Evolutionary conservation across 306 rosid species (phyloP), one percentile per base, ranked within the genome.

Genomic region (Acacia crassicarpa): DNA sequence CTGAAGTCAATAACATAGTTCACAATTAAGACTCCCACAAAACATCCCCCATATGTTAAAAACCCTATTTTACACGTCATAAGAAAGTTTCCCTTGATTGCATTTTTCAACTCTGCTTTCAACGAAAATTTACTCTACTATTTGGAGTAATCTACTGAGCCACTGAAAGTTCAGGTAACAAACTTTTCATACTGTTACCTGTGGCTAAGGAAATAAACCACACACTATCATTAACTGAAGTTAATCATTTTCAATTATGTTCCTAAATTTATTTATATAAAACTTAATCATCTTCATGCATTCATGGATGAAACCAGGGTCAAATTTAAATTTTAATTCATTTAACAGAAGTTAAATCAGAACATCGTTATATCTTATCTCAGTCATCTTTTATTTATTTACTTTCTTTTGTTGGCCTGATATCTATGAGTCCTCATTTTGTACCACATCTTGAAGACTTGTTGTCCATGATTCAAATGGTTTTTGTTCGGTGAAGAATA

Each of bases 401-500:
- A 38, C 6, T 10, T 10, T 20, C 63, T n/a, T 9, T 56, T 20
- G 22, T 9, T 56, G 63, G 14, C 63, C 63, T 56, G 63, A 56
- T 22, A 56, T 56, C 63, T 56, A 68, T 40, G 14, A 6, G 49
- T n/a, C 66, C 74, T 48, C 81, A 25, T 72, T 19, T 72, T 30
- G 63, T 25, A 76, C 75, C 44, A 74, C 66, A 49, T 67, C 71
- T 67, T 78, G 1, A 74, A 5, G 19, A 44, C 22, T 41, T n/a
- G 19, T n/a, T 22, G 79, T 49, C 84, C 54, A 20, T 74, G 71
- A 61, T 46, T 68, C 44, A 75, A 27, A 79, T 78, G 63, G 32
- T 20, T 74, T 46, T 66, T 40, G 54, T 4, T 7, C 11, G 38
- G 53, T 9, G 67, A n/a, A 22, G 38, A 63, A 75, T 40, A 33